These are phyloP conservation scores for Nicotiana attenuata DNA, from an alignment of 257 asterid genomes.

Conservation along the genomic window DNA sequence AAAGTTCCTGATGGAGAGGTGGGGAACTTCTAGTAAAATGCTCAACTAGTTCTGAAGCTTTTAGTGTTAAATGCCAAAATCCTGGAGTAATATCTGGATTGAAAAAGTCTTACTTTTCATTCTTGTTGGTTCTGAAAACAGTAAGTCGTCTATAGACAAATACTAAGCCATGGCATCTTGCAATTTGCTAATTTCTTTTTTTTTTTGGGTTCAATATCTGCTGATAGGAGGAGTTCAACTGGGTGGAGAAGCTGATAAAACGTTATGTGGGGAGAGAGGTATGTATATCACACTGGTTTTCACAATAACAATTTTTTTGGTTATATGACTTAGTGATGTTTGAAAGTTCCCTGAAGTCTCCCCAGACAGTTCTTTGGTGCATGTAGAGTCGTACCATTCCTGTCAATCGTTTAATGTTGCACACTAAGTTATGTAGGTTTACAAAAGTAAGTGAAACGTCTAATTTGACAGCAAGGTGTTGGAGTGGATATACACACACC, in stretches of 20 bases:
- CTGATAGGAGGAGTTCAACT: slow-evolving; percentile 71
- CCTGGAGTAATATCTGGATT: background rate
- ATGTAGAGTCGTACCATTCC: background rate
- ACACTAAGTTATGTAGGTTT: background rate
- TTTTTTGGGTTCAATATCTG: background rate
- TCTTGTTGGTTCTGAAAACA: background rate
- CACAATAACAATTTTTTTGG: background rate
- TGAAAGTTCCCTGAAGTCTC: background rate
- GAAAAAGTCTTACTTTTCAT: background rate
- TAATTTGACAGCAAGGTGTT: background rate
- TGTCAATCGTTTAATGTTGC: background rate
- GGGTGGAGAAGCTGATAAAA: slow-evolving; percentile 60
- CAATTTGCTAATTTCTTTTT: background rate
- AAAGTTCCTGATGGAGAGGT: background rate
- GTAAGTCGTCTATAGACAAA: background rate
- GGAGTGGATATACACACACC: background rate
- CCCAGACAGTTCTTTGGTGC: background rate
- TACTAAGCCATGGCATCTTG: slow-evolving; percentile 3
- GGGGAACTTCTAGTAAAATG: background rate
- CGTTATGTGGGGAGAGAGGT: slow-evolving; percentile 93
- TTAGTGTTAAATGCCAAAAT: background rate
- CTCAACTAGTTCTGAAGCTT: background rate
- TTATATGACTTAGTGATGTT: background rate
- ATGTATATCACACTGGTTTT: slow-evolving; percentile 3
- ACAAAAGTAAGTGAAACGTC: background rate